phyloP scores from a whole-genome alignment of 495 filamentous ascomycete species.

The Hypoxylon rickii region DNA sequence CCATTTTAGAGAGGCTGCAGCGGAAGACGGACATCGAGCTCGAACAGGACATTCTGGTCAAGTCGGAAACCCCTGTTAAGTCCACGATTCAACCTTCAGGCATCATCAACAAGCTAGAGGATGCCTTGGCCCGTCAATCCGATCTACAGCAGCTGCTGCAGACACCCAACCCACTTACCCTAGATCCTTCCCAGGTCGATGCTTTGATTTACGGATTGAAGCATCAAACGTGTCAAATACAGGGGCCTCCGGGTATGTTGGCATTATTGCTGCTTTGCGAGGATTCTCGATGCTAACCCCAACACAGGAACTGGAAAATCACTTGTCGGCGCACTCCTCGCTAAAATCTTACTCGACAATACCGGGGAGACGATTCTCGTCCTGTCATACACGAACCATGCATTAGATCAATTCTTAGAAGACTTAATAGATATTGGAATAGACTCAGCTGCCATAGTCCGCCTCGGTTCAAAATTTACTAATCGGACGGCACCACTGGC shows the following conservation, averaged over 20 bases:
- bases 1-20: slow-evolving; percentile 66
- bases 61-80: slow-evolving; percentile 15
- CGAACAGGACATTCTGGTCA: slow-evolving; percentile 27
- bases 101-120: slow-evolving; percentile 8
- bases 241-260: slow-evolving; percentile 76
- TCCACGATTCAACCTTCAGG: slow-evolving; percentile 13
- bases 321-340: slow-evolving; percentile 71
- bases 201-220: slow-evolving; percentile 61
- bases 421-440: slow-evolving; percentile 71
- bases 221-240: slow-evolving; percentile 65
- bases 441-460: slow-evolving; percentile 55
- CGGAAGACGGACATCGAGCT: slow-evolving; percentile 49
- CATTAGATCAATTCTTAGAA: slow-evolving; percentile 75
- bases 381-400: slow-evolving; percentile 70
- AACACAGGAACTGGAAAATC: slow-evolving; percentile 76
- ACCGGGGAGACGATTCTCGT: slow-evolving; percentile 63
- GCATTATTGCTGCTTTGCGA: no score
- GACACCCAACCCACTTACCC: slow-evolving; percentile 33
- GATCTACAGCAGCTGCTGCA: slow-evolving; percentile 17
- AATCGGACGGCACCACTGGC: slow-evolving; percentile 51
- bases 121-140: neutral
- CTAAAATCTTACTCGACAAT: slow-evolving; percentile 60
- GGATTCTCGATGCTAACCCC: slow-evolving; percentile 16
- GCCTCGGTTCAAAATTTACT: slow-evolving; percentile 69
- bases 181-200: slow-evolving; percentile 64